Conservation (phyloP, 2,329 filamentous ascomycete species). For the Ophiostoma triangulosporum region DNA sequence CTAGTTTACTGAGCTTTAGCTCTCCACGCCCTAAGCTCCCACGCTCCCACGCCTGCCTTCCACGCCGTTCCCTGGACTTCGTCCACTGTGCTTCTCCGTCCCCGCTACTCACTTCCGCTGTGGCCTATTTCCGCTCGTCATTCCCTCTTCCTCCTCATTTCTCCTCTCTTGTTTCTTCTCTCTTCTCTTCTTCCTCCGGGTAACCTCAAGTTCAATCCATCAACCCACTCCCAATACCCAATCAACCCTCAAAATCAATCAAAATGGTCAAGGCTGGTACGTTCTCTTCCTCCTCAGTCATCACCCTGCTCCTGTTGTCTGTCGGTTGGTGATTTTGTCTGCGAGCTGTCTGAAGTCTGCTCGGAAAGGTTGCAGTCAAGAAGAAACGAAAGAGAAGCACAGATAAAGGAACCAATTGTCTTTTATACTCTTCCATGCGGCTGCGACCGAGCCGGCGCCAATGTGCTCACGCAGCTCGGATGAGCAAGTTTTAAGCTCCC, state of each 20-base stretch:
- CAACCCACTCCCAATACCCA: not conserved
- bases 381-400: not conserved
- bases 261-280: slow-evolving; percentile 98
- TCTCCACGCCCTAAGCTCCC: not conserved
- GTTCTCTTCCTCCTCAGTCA: slow-evolving; percentile 19
- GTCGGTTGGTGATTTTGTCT: not conserved
- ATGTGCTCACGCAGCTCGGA: slow-evolving; percentile 5
- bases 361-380: not conserved
- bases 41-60: not conserved
- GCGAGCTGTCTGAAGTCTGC: not conserved
- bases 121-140: slow-evolving; percentile 1
- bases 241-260: slow-evolving; percentile 31
- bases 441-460: not conserved
- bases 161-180: not conserved
- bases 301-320: not conserved
- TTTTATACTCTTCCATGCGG: slow-evolving; percentile 1
- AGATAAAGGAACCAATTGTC: not conserved
- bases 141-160: not conserved
- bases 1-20: not conserved
- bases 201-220: not conserved
- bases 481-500: slow-evolving; percentile 10
- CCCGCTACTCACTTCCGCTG: slow-evolving; percentile 9
- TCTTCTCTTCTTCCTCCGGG: not conserved
- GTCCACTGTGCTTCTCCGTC: not conserved
- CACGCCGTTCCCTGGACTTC: not conserved